These are phyloP conservation scores for Thalassiosira mediterranea DNA, from an alignment of 352 stramenopile genomes.

Conservation along the genomic window DNA sequence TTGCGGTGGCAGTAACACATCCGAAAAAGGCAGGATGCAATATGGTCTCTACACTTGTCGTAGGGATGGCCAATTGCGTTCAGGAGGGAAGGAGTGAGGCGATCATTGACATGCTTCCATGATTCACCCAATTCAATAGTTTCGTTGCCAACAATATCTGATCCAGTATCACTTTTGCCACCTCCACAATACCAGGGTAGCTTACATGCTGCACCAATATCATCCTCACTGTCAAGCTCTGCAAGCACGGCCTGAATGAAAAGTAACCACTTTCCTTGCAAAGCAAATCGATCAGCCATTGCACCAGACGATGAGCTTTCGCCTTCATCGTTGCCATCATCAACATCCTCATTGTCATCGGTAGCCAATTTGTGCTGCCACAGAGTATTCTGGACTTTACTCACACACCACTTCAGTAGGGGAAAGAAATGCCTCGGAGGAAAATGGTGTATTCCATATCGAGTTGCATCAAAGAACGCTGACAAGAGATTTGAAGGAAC, in stretches of 20 bases:
- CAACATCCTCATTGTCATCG: slow-evolving; percentile 29
- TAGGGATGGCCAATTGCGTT: slow-evolving; percentile 80
- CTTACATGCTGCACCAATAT: slow-evolving; percentile 40
- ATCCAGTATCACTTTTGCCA: slow-evolving; percentile 2
- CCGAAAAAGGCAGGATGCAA: slow-evolving; percentile 78
- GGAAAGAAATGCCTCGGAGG: slow-evolving; percentile 47
- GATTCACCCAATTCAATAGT: slow-evolving; percentile 47
- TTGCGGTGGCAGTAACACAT: slow-evolving; percentile 81
- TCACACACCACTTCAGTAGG: slow-evolving; percentile 48
- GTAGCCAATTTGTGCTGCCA: slow-evolving; percentile 41
- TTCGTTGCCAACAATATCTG: slow-evolving; percentile 22
- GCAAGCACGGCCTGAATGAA: slow-evolving; percentile 52
- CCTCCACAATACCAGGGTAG: slow-evolving; percentile 33
- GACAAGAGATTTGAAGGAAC: slow-evolving; percentile 67
- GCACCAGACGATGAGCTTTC: slow-evolving; percentile 5
- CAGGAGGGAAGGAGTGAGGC: slow-evolving; percentile 69
- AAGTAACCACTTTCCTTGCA: slow-evolving; percentile 60
- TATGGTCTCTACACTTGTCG: slow-evolving; percentile 82
- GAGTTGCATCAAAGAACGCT: slow-evolving; percentile 63
- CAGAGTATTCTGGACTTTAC: slow-evolving; percentile 52
- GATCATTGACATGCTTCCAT: slow-evolving; percentile 71
- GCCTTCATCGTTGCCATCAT: slow-evolving; percentile 23
- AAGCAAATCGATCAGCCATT: slow-evolving; percentile 53
- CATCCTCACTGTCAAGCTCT: slow-evolving; percentile 59
- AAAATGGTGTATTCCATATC: slow-evolving; percentile 53